These are phyloP conservation scores for Panaeolus papilionaceus DNA, from an alignment of 768 basidiomycete species.

Conservation along the genomic window DNA sequence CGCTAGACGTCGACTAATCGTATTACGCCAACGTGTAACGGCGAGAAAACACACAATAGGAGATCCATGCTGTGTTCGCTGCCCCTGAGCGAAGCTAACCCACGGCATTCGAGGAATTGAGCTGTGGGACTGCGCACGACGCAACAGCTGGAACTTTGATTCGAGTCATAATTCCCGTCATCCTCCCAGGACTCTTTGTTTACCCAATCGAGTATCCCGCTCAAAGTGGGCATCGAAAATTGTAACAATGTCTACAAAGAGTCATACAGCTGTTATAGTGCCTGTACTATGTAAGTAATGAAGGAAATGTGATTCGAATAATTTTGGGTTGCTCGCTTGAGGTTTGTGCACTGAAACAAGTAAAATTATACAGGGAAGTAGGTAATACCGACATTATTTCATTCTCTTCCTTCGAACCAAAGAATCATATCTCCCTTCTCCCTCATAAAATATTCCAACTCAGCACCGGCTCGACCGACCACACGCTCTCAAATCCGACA, in stretches of 20 bases:
- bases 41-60: background rate
- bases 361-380: too few relatives aligned
- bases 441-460: background rate
- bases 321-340: too few relatives aligned
- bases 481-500: background rate
- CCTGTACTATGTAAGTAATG: background rate
- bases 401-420: background rate
- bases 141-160: constrained; percentile 6
- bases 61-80: background rate
- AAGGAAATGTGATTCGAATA: too few relatives aligned
- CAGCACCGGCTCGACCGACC: constrained; percentile 10
- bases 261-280: constrained; percentile 1
- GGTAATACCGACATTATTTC: background rate
- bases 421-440: background rate
- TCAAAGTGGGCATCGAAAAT: background rate
- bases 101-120: background rate
- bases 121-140: background rate
- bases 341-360: too few relatives aligned
- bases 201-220: background rate
- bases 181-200: background rate
- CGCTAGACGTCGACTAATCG: background rate
- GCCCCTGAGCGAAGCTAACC: background rate
- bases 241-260: background rate
- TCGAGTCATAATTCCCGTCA: constrained; percentile 4
- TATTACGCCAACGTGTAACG: background rate